These are phyloP conservation scores for Cryptococcus sp. DNA, from an alignment of 1,284 basidiomycete species.

Conservation along the genomic window DNA sequence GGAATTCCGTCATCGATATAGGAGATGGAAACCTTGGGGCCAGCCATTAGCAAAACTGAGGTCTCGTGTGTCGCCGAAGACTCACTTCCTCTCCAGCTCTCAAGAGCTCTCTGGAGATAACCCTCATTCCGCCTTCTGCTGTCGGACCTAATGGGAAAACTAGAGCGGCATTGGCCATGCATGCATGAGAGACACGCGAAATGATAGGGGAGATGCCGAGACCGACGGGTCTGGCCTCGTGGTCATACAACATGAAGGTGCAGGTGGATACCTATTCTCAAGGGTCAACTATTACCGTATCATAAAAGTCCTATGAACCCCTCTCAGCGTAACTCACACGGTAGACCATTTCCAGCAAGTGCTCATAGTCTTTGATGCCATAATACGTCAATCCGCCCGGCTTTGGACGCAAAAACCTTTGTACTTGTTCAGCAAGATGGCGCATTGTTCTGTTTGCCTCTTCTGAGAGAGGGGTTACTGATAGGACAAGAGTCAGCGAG, in stretches of 20 bases:
- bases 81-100: slow-evolving; percentile 5
- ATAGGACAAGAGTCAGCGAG: too few species aligned
- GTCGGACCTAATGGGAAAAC: slow-evolving; percentile 1
- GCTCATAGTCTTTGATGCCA: neutral
- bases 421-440: neutral
- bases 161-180: slow-evolving; percentile 2
- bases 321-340: too few species aligned
- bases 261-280: slow-evolving; percentile 3
- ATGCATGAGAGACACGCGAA: slow-evolving; percentile 2
- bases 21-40: slow-evolving; percentile 5
- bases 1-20: slow-evolving; percentile 4
- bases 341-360: too few species aligned
- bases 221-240: slow-evolving; percentile 1
- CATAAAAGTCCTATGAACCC: neutral
- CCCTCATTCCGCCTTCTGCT: neutral
- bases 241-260: slow-evolving; percentile 1
- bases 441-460: too few species aligned
- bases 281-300: neutral
- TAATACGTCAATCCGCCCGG: neutral
- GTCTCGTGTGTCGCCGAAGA: neutral
- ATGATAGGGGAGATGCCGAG: neutral
- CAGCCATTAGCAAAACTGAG: too few species aligned
- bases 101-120: neutral
- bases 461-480: too few species aligned
- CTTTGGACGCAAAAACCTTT: neutral